Conservation (phyloP, 192 early-diverging fungal genomes). For the Entomortierella lignicola region DNA sequence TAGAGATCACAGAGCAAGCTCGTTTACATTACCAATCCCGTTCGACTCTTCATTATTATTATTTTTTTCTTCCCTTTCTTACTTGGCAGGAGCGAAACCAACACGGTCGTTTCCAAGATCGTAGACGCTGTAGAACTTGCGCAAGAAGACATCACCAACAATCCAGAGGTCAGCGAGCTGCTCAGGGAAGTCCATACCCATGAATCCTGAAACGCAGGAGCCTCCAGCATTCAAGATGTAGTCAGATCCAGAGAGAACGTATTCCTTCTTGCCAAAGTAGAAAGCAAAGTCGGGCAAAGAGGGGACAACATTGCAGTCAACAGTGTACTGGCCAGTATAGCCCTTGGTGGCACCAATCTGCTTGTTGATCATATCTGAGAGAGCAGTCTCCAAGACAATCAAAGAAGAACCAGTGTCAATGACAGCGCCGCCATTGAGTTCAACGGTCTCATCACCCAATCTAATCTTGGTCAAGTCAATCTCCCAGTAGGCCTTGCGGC, state of each 20-base stretch:
- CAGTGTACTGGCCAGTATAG: conserved; percentile 87
- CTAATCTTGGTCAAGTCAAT: conserved; percentile 84
- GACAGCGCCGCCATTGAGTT: conserved; percentile 79
- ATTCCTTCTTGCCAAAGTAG: conserved; percentile 82
- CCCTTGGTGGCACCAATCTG: conserved; percentile 94
- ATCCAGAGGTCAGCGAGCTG: conserved; percentile 85
- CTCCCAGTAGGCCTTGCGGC: conserved; percentile 98
- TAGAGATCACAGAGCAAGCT: too few relatives aligned
- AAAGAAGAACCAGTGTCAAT: conserved; percentile 96
- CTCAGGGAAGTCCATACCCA: conserved; percentile 92
- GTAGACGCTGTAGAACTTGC: conserved; percentile 83
- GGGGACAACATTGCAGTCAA: conserved; percentile 81
- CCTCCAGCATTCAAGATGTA: conserved; percentile 70
- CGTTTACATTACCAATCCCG: too few relatives aligned
- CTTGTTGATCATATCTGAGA: conserved; percentile 92
- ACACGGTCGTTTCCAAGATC: conserved; percentile 80
- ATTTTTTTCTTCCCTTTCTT: background rate
- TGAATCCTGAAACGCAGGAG: conserved; percentile 85
- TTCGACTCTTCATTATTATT: too few relatives aligned
- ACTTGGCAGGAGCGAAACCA: conserved; percentile 62
- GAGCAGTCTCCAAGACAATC: conserved; percentile 77
- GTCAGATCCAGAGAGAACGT: conserved; percentile 68
- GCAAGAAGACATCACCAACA: conserved; percentile 85
- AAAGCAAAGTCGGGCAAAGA: conserved; percentile 81
- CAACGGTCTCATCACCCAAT: conserved; percentile 81